Percentiles rank a stretch among this genome's conserved stretches.
These are phyloP conservation scores for Biscogniauxia sp. DNA, from an alignment of 2,329 filamentous ascomycete genomes.

Conservation along the genomic window DNA sequence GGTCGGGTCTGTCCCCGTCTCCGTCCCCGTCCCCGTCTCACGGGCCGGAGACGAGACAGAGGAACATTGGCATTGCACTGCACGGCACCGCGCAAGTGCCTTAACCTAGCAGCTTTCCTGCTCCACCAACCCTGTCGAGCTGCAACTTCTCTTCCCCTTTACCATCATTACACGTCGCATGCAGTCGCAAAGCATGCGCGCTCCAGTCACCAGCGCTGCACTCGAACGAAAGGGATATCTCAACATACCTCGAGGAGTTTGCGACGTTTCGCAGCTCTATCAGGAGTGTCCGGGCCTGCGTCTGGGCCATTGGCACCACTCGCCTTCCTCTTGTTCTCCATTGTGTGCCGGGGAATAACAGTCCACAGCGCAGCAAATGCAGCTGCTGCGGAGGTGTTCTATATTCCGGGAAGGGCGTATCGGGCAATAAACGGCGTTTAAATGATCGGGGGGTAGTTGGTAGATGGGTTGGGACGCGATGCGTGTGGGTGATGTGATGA, in stretches of 20 bases:
- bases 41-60: not conserved
- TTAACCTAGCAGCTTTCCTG: not conserved
- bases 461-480: not conserved
- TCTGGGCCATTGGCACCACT: conserved; percentile 42
- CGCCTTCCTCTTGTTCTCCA: conserved; percentile 59
- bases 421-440: conserved; percentile 7
- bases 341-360: conserved; percentile 29
- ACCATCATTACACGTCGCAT: conserved; percentile 1
- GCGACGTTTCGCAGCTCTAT: conserved; percentile 55
- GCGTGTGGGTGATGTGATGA: not conserved
- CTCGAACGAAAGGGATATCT: conserved; percentile 13
- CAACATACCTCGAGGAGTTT: conserved; percentile 49
- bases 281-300: conserved; percentile 43
- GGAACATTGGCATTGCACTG: conserved; percentile 20
- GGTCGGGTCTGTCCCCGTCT: no score
- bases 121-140: conserved; percentile 10
- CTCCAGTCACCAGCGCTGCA: conserved; percentile 6
- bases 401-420: conserved; percentile 14
- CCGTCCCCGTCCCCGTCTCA: not conserved
- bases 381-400: conserved; percentile 9
- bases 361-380: conserved; percentile 13
- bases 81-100: conserved; percentile 7
- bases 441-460: conserved; percentile 2
- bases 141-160: conserved; percentile 8
- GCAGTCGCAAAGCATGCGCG: conserved; percentile 18